Conservation (phyloP, 495 filamentous ascomycete species). For the Mytilinidion resinicola region DNA sequence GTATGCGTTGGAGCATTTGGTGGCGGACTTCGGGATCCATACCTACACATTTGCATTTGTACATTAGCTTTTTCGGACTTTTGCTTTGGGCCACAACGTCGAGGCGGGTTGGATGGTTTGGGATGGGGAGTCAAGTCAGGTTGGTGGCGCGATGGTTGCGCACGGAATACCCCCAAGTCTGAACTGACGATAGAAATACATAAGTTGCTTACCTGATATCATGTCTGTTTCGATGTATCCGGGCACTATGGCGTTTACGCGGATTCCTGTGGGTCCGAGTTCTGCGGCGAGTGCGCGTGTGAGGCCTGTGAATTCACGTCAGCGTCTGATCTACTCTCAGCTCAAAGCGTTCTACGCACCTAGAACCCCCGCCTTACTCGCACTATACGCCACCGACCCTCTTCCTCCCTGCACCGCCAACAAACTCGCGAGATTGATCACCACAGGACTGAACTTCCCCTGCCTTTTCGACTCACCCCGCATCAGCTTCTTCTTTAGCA, state of each 20-base stretch:
- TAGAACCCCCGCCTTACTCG: conserved; percentile 71
- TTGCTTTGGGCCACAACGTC: background rate
- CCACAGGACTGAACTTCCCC: conserved; percentile 41
- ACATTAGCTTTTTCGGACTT: conserved; percentile 1
- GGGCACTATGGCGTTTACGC: conserved; percentile 76
- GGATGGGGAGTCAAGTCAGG: background rate
- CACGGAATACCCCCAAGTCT: background rate
- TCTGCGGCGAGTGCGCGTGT: conserved; percentile 66
- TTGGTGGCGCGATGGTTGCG: background rate
- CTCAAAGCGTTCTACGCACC: conserved; percentile 38
- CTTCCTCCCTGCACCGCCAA: conserved; percentile 56
- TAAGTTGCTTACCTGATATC: conserved; percentile 53
- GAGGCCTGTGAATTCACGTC: conserved; percentile 41
- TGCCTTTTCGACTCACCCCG: background rate
- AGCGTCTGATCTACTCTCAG: background rate
- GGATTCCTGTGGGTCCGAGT: conserved; percentile 48
- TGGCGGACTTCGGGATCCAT: conserved; percentile 1
- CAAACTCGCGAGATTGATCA: conserved; percentile 75
- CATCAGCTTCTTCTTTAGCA: conserved; percentile 39
- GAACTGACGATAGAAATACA: background rate
- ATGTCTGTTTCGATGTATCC: conserved; percentile 78
- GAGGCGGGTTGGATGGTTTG: background rate
- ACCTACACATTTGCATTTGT: background rate
- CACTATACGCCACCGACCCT: conserved; percentile 68
- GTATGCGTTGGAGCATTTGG: conserved; percentile 43